Evolutionary conservation across 1,139 yeast genomes (phyloP).

Genomic region (Yamadazyma blattariae): DNA sequence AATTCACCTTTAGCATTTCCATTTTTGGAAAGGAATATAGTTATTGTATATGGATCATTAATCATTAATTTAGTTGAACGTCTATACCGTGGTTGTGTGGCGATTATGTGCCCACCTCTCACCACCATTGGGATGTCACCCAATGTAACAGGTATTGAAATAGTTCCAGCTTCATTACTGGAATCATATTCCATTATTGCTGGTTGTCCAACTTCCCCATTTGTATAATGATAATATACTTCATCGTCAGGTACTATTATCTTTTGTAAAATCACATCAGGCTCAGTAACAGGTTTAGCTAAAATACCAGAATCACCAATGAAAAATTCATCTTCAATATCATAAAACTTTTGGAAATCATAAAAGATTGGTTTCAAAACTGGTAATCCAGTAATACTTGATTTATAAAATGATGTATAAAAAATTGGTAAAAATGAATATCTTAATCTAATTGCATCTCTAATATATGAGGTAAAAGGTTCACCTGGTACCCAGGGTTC

Average conservation of each 20-base stretch:
- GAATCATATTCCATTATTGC: background rate
- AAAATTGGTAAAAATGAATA: constrained; percentile 74
- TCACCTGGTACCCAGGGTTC: constrained; percentile 90
- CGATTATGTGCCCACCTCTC: constrained; percentile 74
- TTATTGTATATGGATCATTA: constrained; percentile 79
- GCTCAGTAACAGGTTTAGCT: constrained; percentile 77
- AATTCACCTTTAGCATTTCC: constrained; percentile 53
- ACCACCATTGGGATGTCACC: constrained; percentile 68
- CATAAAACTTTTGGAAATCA: constrained; percentile 57
- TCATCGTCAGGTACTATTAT: constrained; percentile 66
- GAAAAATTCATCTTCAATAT: constrained; percentile 80
- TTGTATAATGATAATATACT: constrained; percentile 56
- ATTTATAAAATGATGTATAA: constrained; percentile 75
- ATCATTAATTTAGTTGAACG: constrained; percentile 76
- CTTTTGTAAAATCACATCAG: constrained; percentile 40
- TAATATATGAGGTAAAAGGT: constrained; percentile 64
- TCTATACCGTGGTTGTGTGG: constrained; percentile 71
- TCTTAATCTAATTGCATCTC: constrained; percentile 69
- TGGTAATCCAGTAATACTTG: constrained; percentile 64
- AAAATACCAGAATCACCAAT: constrained; percentile 71
- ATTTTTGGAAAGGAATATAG: constrained; percentile 53
- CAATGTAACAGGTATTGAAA: constrained; percentile 43
- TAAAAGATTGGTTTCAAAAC: constrained; percentile 75
- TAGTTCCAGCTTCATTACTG: constrained; percentile 12
- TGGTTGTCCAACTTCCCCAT: constrained; percentile 23